Conservation (phyloP, 78 protist genomes). For the Protostelium mycophagum region DNA sequence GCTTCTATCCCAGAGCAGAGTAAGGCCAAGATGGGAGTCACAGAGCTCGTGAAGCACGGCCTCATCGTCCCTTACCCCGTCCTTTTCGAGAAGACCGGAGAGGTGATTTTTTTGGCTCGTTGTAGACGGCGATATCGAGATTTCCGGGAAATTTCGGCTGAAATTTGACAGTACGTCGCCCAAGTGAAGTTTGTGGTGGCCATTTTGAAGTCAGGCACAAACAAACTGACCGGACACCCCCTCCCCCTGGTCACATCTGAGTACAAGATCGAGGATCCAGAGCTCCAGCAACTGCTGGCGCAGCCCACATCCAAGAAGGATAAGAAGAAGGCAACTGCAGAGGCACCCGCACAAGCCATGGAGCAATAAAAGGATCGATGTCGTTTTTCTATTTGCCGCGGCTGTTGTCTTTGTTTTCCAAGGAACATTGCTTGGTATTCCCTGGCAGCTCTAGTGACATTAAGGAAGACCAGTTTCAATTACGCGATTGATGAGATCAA, state of each 20-base stretch:
- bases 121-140: constrained; percentile 12
- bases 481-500: no score
- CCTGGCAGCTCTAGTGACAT: no score
- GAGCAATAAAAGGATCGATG: no score
- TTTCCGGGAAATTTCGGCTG: constrained; percentile 5
- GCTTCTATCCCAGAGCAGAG: constrained; percentile 72
- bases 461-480: no score
- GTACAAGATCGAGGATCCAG: not conserved
- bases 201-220: not conserved
- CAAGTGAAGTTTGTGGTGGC: constrained; percentile 10
- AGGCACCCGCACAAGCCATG: constrained; percentile 9
- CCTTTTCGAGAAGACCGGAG: constrained; percentile 75
- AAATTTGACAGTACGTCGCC: constrained; percentile 14
- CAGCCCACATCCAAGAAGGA: not conserved
- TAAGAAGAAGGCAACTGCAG: not conserved
- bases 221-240: not conserved
- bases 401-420: no score
- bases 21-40: constrained; percentile 78
- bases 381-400: no score
- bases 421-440: no score
- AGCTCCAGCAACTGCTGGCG: constrained; percentile 1
- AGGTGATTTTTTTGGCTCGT: constrained; percentile 65
- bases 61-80: constrained; percentile 88
- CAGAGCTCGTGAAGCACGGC: constrained; percentile 83
- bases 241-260: not conserved